Evolutionary conservation across 2,329 filamentous ascomycete species (phyloP), one percentile per base, ranked within the genome.

Genomic region (Neopestalotiopsis sp.): DNA sequence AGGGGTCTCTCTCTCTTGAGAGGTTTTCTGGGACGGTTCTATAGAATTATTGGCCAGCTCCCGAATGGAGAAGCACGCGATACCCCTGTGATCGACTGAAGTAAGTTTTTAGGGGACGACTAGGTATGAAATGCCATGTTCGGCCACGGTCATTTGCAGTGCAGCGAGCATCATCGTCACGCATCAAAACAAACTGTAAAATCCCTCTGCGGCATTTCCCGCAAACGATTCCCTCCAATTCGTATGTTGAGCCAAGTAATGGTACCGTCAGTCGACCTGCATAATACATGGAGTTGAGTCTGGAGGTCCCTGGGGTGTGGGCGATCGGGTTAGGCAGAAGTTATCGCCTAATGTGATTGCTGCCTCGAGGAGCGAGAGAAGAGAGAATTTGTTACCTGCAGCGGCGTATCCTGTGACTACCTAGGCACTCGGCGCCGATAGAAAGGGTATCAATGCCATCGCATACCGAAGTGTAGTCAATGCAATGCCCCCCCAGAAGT

Each of bases 321-420:
- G n/a, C 45, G 32, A 61, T 61, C 59, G 30, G 28, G 32, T 61
- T 61, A 40, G 14, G 59, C 59, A 61, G 59, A 61, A 61, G 59
- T 40, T 61, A 17, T 28, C 59, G 32, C 32, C 59, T 40, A 61
- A 13, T 38, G 17, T 9, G 13, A 30, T 61, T 13, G 59, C 17
- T 61, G 59, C 30, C n/a, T 30, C n/a, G 57, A 28, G n/a, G 24
- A 9, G 9, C 10, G 24, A 17, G 59, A 14, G 40, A 20, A 61
- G 13, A 12, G 13, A 61, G n/a, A 59, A 9, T 10, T 61, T 42
- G 7, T 34, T 34, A 61, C 32, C 57, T 17, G 34, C 38, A 40
- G 28, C 32, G n/a, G 59, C 9, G n/a, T 52, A n/a, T 24, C n/a
- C 17, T 7, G 17, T 24, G 17, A 20, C n/a, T 20, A 9, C 7